Conservation (phyloP, 208 protist genomes). For the Phytomonas sp. region DNA sequence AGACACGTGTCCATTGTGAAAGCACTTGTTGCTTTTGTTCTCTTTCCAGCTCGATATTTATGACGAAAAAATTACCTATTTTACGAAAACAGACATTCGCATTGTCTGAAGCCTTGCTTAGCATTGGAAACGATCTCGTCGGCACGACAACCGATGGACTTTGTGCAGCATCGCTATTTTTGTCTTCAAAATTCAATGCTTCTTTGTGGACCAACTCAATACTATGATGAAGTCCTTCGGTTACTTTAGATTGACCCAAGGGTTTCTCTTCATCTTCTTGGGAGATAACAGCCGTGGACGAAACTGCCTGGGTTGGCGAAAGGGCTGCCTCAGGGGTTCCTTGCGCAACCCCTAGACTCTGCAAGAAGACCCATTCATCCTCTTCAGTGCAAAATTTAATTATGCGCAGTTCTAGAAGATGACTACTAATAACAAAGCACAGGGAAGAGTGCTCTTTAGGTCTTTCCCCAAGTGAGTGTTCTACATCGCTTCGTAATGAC, state of each 20-base stretch:
- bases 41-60: not conserved
- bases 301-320: not conserved
- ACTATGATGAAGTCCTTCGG: not conserved
- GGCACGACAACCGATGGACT: not conserved
- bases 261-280: not conserved
- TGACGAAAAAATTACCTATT: not conserved
- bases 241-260: not conserved
- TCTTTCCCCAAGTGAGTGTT: not conserved
- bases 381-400: not conserved
- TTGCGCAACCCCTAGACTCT: not conserved
- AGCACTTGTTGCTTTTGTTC: not conserved
- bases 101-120: not conserved
- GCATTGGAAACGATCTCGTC: not conserved
- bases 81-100: not conserved
- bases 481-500: not conserved
- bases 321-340: not conserved
- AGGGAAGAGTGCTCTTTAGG: not conserved
- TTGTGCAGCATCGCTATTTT: not conserved
- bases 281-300: not conserved
- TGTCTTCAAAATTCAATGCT: not conserved
- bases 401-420: not conserved
- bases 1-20: not conserved
- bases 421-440: not conserved
- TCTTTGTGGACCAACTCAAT: not conserved
- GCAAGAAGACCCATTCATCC: not conserved